Percentiles rank a stretch among this genome's conserved stretches.
Conservation (phyloP, 202 grass and related monocot species). For the Panicum virgatum region DNA sequence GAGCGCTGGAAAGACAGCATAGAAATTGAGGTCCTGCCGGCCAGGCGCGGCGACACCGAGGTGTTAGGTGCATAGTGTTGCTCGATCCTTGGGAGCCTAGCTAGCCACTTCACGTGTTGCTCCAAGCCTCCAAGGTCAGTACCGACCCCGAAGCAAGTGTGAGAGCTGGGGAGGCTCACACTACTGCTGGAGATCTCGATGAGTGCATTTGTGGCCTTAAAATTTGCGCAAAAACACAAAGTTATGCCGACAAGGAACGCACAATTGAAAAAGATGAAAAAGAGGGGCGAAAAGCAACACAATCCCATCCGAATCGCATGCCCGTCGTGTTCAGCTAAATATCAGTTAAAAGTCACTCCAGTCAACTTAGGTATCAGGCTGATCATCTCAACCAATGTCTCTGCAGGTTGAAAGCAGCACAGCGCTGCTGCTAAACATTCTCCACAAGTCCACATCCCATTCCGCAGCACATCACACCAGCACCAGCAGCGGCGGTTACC, state of each 20-base stretch:
- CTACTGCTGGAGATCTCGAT: background rate
- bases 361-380: background rate
- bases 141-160: background rate
- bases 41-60: background rate
- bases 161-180: background rate
- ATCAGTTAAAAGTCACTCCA: background rate
- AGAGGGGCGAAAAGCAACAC: background rate
- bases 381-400: background rate
- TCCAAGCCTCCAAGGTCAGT: background rate
- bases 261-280: background rate
- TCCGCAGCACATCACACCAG: background rate
- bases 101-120: background rate
- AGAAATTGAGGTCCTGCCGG: background rate
- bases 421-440: background rate
- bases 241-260: no score
- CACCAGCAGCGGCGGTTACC: background rate
- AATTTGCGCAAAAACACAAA: no score
- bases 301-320: background rate
- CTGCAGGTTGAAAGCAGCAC: background rate
- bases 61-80: background rate
- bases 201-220: no score
- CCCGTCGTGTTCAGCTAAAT: background rate
- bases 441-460: background rate
- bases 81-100: background rate
- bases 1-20: background rate